Base-by-base conservation (phyloP, 2,329 filamentous ascomycete species). In the Corinectria fuckeliana region DNA sequence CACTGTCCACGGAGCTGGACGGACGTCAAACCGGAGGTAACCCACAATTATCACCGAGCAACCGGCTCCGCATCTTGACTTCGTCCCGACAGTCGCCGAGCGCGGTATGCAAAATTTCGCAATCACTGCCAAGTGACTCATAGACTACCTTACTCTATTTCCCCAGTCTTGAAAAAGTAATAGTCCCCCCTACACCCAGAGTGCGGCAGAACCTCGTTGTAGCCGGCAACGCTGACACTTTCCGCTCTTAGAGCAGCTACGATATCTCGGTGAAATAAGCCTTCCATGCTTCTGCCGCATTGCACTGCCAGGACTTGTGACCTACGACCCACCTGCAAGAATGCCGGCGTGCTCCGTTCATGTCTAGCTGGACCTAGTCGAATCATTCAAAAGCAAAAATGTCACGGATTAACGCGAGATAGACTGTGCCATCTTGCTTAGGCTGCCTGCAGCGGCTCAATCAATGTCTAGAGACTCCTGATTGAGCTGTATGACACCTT, bases 21-120 rank as follows among this genome's bases (percentile, higher is more conserved):
- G 36, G 32, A 47, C 20, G 14, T 42, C 16, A 32, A 50, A 23
- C 30, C 44, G 50, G 56, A 39, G 25, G 10, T n/a, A 3, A 16
- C 44, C 45, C 50, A 54, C 45, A 47, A 55, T 55, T 50, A 9
- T 32, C 21, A 14, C 38, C 45, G 30, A 18, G 30, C 5, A 26
- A 11, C 16, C 45, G 38, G 45, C 30, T 18, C 45, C 42, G 42
- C 36, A 50, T 20, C 11, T 48, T 28, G 23, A 47, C 38, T 36
- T 32, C 44, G 13, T 59, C 45, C 50, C 45, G 56, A 39, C n/a
- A 16, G 18, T 9, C 23, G 4, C 34, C 16, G 23, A 26, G 14
- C 28, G 25, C 16, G 4, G 4, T 11, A 18, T 16, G 25, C 4
- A n/a, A 45, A 1, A 10, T 7, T 28, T 28, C n/a, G 8, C 16